Evolutionary conservation across 805 yeast species (phyloP).

Genomic region (Yarrowia hollandica): DNA sequence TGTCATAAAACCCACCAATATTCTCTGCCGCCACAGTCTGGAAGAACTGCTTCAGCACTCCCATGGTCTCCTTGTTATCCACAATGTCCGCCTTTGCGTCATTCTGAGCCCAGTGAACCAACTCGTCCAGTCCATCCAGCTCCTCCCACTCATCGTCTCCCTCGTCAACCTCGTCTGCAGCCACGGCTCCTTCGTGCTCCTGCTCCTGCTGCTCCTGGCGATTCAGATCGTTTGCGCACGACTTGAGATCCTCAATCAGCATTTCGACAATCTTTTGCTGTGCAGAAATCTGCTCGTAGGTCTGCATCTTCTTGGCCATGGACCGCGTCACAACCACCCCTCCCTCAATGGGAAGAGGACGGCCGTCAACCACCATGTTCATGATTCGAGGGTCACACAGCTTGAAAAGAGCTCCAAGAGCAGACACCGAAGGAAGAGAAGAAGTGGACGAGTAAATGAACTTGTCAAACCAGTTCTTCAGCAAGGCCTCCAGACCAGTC

Average conservation of each 20-base stretch:
- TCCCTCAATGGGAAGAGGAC: conserved; percentile 57
- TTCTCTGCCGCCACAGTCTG: conserved; percentile 32
- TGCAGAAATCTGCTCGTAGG: conserved; percentile 64
- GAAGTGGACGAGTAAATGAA: conserved; percentile 1
- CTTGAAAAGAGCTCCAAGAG: conserved; percentile 65
- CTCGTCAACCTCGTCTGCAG: conserved; percentile 34
- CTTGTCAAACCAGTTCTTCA: conserved; percentile 76
- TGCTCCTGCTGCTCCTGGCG: conserved; percentile 30
- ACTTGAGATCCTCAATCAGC: conserved; percentile 69
- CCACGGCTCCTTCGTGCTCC: conserved; percentile 23
- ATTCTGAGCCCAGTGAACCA: conserved; percentile 33
- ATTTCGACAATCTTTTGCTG: conserved; percentile 71
- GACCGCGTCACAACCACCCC: conserved; percentile 83
- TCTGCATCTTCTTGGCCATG: conserved; percentile 54
- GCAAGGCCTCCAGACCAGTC: conserved; percentile 48
- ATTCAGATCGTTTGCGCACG: conserved; percentile 50
- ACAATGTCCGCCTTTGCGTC: not conserved
- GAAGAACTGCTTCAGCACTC: conserved; percentile 19
- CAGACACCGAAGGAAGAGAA: conserved; percentile 52
- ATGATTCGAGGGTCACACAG: conserved; percentile 57
- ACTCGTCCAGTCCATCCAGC: conserved; percentile 33
- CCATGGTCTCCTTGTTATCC: conserved; percentile 16
- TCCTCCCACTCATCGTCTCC: conserved; percentile 48
- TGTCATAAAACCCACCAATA: conserved; percentile 29
- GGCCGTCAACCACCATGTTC: conserved; percentile 69